A percentile compares a stretch with the other conserved stretches of the same genome.
Conservation (phyloP, 441 rosid genomes). For the Populus hybrid region DNA sequence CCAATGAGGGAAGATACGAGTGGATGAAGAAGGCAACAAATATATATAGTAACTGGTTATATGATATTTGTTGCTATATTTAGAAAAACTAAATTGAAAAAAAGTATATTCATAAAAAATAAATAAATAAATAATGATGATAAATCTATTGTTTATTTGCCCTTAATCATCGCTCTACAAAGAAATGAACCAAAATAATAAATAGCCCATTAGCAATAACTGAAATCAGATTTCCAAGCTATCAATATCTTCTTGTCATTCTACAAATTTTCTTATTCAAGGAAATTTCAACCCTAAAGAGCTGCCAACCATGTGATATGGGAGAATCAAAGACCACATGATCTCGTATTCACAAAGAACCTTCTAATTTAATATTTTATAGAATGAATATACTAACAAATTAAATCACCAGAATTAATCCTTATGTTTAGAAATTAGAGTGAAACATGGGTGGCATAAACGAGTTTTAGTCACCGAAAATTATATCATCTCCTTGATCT, state of each 20-base stretch:
- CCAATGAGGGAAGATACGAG: too few relatives aligned
- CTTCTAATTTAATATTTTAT: background rate
- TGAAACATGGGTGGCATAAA: conserved; percentile 49
- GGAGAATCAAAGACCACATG: conserved; percentile 12
- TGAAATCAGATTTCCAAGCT: background rate
- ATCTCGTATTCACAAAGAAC: conserved; percentile 19
- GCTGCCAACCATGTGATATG: background rate
- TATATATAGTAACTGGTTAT: too few relatives aligned
- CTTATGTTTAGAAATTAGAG: conserved; percentile 37
- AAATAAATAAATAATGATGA: background rate
- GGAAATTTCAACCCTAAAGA: background rate
- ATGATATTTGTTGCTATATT: too few relatives aligned
- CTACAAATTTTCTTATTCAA: background rate
- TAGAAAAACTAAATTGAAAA: too few relatives aligned
- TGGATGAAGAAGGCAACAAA: too few relatives aligned
- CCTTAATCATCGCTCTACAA: conserved; percentile 10
- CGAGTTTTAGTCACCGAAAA: conserved; percentile 49
- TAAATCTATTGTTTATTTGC: background rate
- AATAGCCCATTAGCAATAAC: background rate
- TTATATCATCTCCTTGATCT: conserved; percentile 33
- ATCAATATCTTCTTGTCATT: background rate
- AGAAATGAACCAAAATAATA: conserved; percentile 16
- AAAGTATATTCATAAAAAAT: too few relatives aligned
- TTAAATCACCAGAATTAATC: background rate
- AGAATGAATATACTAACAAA: background rate